Conservation (phyloP, 371 early-diverging fungal species). For the Sporodiniella umbellata region DNA sequence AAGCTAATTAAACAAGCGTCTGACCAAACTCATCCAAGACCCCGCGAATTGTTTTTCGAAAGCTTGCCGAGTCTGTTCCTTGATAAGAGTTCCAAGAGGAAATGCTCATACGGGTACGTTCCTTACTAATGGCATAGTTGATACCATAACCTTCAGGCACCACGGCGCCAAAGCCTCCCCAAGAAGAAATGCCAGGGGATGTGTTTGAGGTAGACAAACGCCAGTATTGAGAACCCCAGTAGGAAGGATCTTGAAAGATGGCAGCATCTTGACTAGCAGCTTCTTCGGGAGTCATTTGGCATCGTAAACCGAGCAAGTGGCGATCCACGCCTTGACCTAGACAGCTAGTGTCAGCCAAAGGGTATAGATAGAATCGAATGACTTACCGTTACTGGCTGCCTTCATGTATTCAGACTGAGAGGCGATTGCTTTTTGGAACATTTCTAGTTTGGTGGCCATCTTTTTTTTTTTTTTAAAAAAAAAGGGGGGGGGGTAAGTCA, state of each 20-base stretch:
- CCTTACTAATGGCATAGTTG: slow-evolving; percentile 86
- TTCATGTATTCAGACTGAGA: slow-evolving; percentile 67
- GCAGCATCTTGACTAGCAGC: slow-evolving; percentile 47
- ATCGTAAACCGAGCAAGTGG: slow-evolving; percentile 81
- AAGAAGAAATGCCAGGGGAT: slow-evolving; percentile 73
- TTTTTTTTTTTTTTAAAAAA: no score
- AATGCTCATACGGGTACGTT: slow-evolving; percentile 77
- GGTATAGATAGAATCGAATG: no score
- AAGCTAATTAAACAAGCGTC: slow-evolving; percentile 47
- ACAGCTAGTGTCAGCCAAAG: no score
- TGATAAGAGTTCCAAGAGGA: slow-evolving; percentile 53
- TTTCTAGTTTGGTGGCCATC: slow-evolving; percentile 54
- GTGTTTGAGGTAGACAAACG: slow-evolving; percentile 79
- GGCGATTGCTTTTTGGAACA: slow-evolving; percentile 59
- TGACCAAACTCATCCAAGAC: slow-evolving; percentile 62
- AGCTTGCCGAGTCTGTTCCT: slow-evolving; percentile 48
- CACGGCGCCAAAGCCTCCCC: slow-evolving; percentile 78
- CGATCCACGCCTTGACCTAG: slow-evolving; percentile 85
- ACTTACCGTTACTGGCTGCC: slow-evolving; percentile 59
- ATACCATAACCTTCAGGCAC: slow-evolving; percentile 86
- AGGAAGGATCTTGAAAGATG: slow-evolving; percentile 74
- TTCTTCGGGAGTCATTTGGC: slow-evolving; percentile 76
- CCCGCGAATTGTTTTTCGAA: slow-evolving; percentile 52
- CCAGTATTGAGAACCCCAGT: slow-evolving; percentile 64
- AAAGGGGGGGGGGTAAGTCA: not conserved